Evolutionary conservation across 768 basidiomycete species (phyloP).

Genomic region (Lactarius pseudohatsudake): DNA sequence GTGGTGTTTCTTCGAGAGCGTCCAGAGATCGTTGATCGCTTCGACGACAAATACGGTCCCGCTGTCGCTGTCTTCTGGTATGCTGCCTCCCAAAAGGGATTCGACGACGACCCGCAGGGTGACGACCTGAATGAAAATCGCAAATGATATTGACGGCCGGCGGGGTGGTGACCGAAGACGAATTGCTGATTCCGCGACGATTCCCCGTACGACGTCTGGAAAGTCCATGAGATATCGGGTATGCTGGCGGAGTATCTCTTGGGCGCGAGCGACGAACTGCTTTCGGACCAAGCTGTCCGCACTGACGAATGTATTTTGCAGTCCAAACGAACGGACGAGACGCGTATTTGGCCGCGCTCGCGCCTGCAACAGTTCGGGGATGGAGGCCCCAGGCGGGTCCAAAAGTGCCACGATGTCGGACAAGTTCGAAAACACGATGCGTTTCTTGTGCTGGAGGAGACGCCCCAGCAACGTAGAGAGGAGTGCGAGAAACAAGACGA

Average conservation of each 20-base stretch:
- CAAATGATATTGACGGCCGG: not conserved
- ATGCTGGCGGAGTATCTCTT: conserved; percentile 34
- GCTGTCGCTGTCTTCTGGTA: conserved; percentile 20
- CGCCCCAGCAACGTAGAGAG: not conserved
- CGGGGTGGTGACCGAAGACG: not conserved
- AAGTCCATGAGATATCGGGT: not conserved
- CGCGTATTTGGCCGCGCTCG: conserved; percentile 30
- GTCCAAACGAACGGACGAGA: conserved; percentile 28
- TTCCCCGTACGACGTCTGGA: not conserved
- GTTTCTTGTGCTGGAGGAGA: not conserved
- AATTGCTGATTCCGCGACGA: not conserved
- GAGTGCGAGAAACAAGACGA: not conserved
- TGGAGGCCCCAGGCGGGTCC: not conserved
- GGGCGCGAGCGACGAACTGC: conserved; percentile 37
- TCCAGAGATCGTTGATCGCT: conserved; percentile 50
- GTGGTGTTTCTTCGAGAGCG: conserved; percentile 40
- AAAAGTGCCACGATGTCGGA: not conserved
- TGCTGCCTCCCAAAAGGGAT: conserved; percentile 3
- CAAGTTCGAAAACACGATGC: not conserved
- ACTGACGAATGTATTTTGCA: conserved; percentile 56
- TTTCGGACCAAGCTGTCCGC: conserved; percentile 38
- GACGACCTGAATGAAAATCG: conserved; percentile 6
- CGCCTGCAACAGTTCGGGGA: conserved; percentile 19
- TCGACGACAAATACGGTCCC: conserved; percentile 35
- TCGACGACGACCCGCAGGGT: conserved; percentile 1